Percentiles rank a stretch among this genome's conserved stretches.
These are phyloP conservation scores for Trametes meyenii DNA, from an alignment of 768 basidiomycete genomes.

Conservation along the genomic window DNA sequence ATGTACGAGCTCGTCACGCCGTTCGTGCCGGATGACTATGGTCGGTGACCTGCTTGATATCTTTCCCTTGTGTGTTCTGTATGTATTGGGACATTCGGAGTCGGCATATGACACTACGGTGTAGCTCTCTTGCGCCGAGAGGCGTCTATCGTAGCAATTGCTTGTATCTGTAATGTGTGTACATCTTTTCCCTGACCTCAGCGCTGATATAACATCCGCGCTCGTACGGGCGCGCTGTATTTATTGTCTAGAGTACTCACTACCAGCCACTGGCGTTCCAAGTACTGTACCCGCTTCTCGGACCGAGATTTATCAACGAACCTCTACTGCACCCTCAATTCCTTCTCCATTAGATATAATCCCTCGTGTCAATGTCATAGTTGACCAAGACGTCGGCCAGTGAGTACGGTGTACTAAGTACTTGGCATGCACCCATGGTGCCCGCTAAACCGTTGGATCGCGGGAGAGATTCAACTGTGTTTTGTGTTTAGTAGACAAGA, in stretches of 20 bases:
- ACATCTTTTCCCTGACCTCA: background rate
- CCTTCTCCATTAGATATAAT: too few species aligned
- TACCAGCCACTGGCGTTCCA: background rate
- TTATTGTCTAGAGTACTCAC: conserved; percentile 8
- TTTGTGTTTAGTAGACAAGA: too few species aligned
- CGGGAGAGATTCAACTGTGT: too few species aligned
- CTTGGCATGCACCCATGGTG: too few species aligned
- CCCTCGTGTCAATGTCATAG: too few species aligned
- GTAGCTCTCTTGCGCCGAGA: background rate
- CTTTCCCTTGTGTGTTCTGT: background rate
- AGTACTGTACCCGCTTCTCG: background rate
- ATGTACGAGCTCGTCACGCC: conserved; percentile 83
- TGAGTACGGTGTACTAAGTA: too few species aligned
- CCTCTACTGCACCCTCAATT: too few species aligned
- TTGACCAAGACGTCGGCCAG: too few species aligned
- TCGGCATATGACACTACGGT: background rate
- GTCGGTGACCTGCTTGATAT: conserved; percentile 37
- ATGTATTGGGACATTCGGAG: background rate
- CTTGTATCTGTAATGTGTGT: conserved; percentile 8
- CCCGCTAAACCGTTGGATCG: too few species aligned
- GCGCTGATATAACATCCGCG: background rate
- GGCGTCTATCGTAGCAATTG: background rate
- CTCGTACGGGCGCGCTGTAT: conserved; percentile 3
- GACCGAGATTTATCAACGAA: background rate
- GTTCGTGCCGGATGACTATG: conserved; percentile 78